Percentiles rank a stretch among this genome's conserved stretches.
phyloP scores from a whole-genome alignment of 495 filamentous ascomycete species.

The Poronia punctata region DNA sequence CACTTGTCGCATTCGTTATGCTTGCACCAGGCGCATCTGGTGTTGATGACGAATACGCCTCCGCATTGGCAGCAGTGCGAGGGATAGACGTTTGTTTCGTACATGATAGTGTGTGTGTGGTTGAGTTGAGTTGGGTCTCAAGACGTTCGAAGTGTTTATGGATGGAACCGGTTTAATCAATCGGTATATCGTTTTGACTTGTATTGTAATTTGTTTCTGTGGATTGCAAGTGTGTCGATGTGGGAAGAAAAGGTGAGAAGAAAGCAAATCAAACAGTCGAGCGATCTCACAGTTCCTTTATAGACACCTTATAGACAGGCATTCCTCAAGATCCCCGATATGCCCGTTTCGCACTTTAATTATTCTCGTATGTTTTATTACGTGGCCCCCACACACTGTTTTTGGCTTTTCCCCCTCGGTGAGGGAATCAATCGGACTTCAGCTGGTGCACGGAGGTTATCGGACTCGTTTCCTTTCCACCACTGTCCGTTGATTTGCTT shows the following conservation, averaged over 20 bases:
- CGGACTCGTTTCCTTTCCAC: no score
- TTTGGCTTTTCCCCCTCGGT: constrained; percentile 1
- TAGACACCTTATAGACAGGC: no score
- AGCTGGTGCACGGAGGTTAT: constrained; percentile 7
- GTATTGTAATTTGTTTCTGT: neutral
- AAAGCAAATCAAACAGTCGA: neutral
- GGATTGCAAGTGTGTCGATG: neutral
- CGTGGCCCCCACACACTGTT: constrained; percentile 5
- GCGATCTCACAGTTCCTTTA: constrained; percentile 5
- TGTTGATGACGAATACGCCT: constrained; percentile 43
- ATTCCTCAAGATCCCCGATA: no score
- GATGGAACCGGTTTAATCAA: neutral
- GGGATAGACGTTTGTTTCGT: constrained; percentile 26
- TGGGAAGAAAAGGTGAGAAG: neutral
- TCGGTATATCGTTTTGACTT: neutral
- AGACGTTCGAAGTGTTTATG: neutral
- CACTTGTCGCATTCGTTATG: constrained; percentile 38
- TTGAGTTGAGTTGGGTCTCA: neutral
- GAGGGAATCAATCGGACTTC: no score
- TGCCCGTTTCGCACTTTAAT: no score
- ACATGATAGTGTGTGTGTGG: neutral
- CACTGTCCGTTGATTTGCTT: no score
- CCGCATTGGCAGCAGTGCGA: constrained; percentile 44
- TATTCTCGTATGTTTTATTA: constrained; percentile 2
- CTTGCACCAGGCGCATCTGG: constrained; percentile 34